Evolutionary conservation across 1,284 basidiomycete genomes (phyloP), one percentile per base, ranked within the genome.

Genomic region (Moesziomyces parantarcticus): DNA sequence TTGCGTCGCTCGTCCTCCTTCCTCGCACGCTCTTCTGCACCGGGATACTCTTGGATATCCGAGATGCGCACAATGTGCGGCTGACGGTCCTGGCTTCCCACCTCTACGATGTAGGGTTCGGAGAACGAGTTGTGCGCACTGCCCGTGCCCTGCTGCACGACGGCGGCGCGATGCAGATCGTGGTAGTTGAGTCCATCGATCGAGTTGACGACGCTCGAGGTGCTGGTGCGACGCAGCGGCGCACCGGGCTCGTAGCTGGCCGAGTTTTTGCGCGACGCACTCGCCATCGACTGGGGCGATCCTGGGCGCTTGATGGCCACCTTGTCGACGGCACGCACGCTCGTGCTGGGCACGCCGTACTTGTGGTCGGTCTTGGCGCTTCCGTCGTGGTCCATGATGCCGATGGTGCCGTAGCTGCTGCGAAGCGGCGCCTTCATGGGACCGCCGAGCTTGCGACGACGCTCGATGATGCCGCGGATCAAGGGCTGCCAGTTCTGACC

Each of bases 401-500:
- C 58, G 20, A 79, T 54, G 22, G 72, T 78, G 36, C 79, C 79
- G 49, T 77, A 81, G 34, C 62, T 74, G 56, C 59, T 75, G 49
- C 77, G 77, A 7, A 79, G 59, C 9, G 79, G 79, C 9, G 65
- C 63, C 49, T 75, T 74, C 55, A 63, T 74, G 13, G 79, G 74
- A 2, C 77, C 79, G 34, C 70, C 62, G 16, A 75, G 55, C 58
- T 80, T 80, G 46, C 79, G 67, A 43, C 81, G 77, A 20, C 80
- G 75, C 60, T 82, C 81, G 44, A 83, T 83, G 58, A 83, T 81
- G 44, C 80, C 80, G n/a, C 75, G 77, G 40, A 83, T 79, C 13
- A 83, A 55, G 22, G 81, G 81, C 56, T 76, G 76, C 78, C 78
- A 80, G n/a, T 77, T 71, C 44, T 67, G 69, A 10, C 69, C 63